Base-by-base conservation (phyloP, 2,329 filamentous ascomycete species). In the Biscogniauxia marginata region DNA sequence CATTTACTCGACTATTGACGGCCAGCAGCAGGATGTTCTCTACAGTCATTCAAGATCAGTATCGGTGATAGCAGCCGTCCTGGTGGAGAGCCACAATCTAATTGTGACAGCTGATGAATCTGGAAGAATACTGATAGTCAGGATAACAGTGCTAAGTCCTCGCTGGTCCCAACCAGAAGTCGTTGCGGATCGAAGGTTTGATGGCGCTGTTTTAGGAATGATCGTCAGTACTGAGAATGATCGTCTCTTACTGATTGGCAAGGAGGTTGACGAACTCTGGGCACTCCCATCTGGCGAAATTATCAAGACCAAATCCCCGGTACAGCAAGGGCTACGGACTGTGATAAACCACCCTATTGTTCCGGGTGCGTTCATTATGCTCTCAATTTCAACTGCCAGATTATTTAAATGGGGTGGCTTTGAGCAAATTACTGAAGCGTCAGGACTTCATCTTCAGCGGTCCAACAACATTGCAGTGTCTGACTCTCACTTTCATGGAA, bases 71-170 rank as follows among this genome's bases (percentile, higher is more conserved):
- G 19, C 39, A 22, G 51, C 71, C 20, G 57, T 57, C 1, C 57
- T 63, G 11, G 54, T 56, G 16, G 56, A 67, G 44, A 20, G 59
- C 13, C 54, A 43, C 3, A 57, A 57, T 18, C 20, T 67, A n/a
- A 49, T 71, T 11, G 50, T 67, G 21, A 69, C 67, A 21, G 68
- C 65, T 3, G 68, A 72, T 59, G 60, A 67, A 19, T 58, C 62
- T 18, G 63, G 62, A 11, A 58, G 65, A 7, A 55, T 72, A 13
- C 25, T 71, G 44, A 58, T 68, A 11, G 58, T 50, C 7, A 46
- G 64, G 30, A 49, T 67, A 4, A 30, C 47, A 11, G 24, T 23
- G 30, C 34, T 49, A 5, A 49, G 24, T 39, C 24, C 47, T 20
- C 7, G 45, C 45, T 50, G 46, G 23, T 4, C 54, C 7, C 34